phyloP scores from a whole-genome alignment of 1,284 basidiomycete genomes.

The Austroboletus novae-zelandiae region DNA sequence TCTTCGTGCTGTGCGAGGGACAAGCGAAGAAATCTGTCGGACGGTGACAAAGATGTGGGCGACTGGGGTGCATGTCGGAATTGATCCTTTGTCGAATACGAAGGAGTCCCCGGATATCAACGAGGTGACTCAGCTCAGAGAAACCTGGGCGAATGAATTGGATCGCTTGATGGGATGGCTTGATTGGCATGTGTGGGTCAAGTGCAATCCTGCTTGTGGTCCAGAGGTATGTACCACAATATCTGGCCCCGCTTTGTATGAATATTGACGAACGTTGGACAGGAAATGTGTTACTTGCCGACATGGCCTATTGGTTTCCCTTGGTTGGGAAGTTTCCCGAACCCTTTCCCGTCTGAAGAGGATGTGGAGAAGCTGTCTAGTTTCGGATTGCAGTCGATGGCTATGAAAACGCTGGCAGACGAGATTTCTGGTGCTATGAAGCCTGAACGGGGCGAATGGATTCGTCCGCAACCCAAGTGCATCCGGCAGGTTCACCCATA shows the following conservation, averaged over 20 bases:
- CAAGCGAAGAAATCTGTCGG: slow-evolving; percentile 45
- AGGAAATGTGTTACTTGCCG: neutral
- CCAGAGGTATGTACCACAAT: neutral
- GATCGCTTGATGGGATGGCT: neutral
- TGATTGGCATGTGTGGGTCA: neutral
- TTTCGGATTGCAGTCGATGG: neutral
- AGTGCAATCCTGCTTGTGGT: neutral
- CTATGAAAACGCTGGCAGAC: neutral
- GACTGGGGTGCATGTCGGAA: slow-evolving; percentile 34
- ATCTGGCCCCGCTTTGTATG: neutral
- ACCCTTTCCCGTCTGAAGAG: neutral
- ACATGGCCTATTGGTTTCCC: neutral
- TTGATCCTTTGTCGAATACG: slow-evolving; percentile 19
- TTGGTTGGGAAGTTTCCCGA: neutral
- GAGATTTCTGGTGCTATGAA: neutral
- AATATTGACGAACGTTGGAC: neutral
- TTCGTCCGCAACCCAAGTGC: slow-evolving; percentile 25
- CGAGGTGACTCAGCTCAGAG: neutral
- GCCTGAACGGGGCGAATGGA: slow-evolving; percentile 15
- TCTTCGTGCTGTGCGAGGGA: slow-evolving; percentile 34
- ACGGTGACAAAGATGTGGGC: slow-evolving; percentile 45
- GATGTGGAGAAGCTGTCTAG: neutral
- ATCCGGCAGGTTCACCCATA: slow-evolving; percentile 16
- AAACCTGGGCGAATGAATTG: neutral
- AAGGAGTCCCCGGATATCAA: neutral